Evolutionary conservation across 139 green algal species (phyloP).

Genomic region (Axilococcus clingmanii): DNA sequence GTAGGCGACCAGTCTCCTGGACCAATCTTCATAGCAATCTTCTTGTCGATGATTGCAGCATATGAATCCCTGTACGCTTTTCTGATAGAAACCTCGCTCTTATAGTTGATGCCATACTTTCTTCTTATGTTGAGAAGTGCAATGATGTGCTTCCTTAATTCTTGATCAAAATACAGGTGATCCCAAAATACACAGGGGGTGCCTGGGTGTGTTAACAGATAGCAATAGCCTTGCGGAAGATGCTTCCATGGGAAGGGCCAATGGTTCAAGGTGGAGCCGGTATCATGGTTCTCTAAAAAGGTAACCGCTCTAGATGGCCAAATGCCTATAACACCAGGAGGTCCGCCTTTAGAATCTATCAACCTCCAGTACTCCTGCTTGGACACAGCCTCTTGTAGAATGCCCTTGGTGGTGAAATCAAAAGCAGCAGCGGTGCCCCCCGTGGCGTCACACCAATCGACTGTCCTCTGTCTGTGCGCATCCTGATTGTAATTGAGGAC

Average conservation of each 20-base stretch:
- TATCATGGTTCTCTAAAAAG: constrained; percentile 98
- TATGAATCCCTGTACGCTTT: constrained; percentile 65
- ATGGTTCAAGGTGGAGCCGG: constrained; percentile 54
- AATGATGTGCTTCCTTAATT: constrained; percentile 30
- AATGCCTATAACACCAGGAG: constrained; percentile 77
- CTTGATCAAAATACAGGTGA: constrained; percentile 37
- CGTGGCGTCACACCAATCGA: constrained; percentile 88
- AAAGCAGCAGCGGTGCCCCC: constrained; percentile 83
- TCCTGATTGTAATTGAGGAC: constrained; percentile 98
- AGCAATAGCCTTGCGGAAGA: constrained; percentile 73
- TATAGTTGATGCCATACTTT: constrained; percentile 46
- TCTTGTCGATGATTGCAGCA: constrained; percentile 72
- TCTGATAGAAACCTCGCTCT: constrained; percentile 26
- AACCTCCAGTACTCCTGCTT: constrained; percentile 93
- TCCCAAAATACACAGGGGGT: constrained; percentile 70
- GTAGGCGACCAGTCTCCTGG: constrained; percentile 56
- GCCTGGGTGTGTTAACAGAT: constrained; percentile 92
- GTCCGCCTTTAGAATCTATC: constrained; percentile 64
- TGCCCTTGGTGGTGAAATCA: constrained; percentile 87
- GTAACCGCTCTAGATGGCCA: constrained; percentile 89
- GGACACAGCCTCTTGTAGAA: constrained; percentile 85
- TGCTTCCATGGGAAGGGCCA: constrained; percentile 67
- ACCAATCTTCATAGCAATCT: constrained; percentile 60
- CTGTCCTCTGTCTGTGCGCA: constrained; percentile 75
- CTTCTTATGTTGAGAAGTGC: constrained; percentile 66